Conservation (phyloP, 257 asterid genomes). For the Solanum pimpinellifolium region DNA sequence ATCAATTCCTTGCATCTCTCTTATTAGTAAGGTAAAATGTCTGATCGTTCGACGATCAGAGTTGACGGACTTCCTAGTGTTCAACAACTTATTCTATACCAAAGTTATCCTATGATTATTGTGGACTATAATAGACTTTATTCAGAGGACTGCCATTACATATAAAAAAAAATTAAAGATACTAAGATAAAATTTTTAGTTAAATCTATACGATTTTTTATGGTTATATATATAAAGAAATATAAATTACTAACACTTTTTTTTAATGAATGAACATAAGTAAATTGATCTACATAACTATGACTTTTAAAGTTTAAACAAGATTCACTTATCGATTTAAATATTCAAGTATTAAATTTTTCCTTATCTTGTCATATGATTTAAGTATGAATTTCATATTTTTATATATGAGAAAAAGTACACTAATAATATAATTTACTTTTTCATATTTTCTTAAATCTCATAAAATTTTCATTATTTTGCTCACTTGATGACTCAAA, state of each 20-base stretch:
- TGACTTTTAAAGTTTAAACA: background rate
- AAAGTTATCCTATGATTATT: accelerated
- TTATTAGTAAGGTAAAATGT: background rate
- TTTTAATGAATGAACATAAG: background rate
- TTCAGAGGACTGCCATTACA: accelerated
- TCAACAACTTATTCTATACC: background rate
- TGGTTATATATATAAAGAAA: background rate
- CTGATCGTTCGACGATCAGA: no score
- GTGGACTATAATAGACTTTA: background rate
- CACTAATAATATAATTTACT: background rate
- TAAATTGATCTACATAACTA: background rate
- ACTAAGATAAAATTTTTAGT: no score
- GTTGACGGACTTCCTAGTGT: background rate
- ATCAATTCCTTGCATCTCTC: background rate
- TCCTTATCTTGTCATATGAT: background rate
- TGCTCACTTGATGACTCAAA: background rate
- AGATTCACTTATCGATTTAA: background rate
- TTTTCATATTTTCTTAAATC: background rate
- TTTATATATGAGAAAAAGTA: background rate
- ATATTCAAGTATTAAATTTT: background rate
- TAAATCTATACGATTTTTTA: no score
- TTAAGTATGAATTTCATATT: background rate
- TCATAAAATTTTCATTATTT: background rate
- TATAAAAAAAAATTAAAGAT: no score
- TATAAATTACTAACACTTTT: no score